Conservation (phyloP, 1,139 yeast species). For the Candida neerlandica region DNA sequence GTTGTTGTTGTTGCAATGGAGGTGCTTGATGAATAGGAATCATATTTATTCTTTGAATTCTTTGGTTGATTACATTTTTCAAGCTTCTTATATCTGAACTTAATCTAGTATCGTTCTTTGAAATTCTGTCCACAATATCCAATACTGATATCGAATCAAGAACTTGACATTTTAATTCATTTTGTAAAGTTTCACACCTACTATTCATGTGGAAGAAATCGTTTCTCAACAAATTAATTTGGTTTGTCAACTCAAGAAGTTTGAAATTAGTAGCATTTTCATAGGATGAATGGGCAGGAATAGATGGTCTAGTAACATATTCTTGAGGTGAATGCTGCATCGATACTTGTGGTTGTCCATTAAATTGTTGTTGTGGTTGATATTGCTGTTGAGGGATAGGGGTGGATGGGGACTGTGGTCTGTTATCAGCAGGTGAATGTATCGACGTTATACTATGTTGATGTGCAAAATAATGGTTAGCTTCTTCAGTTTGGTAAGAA, state of each 20-base stretch:
- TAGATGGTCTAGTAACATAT: conserved; percentile 8
- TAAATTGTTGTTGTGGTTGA: conserved; percentile 7
- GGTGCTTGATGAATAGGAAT: conserved; percentile 7
- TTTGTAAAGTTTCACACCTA: conserved; percentile 48
- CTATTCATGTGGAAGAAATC: conserved; percentile 39
- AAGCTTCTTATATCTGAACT: conserved; percentile 8
- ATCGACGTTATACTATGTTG: conserved; percentile 4
- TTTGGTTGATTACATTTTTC: conserved; percentile 7
- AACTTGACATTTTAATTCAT: conserved; percentile 50
- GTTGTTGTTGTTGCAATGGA: conserved; percentile 3
- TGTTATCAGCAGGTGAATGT: conserved; percentile 5
- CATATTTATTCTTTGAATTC: conserved; percentile 9
- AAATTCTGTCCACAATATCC: conserved; percentile 43
- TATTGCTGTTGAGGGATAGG: conserved; percentile 10
- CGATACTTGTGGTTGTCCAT: conserved; percentile 11
- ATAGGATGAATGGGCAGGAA: conserved; percentile 18
- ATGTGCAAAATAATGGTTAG: conserved; percentile 7
- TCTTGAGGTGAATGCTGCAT: conserved; percentile 15
- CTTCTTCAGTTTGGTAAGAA: conserved; percentile 7
- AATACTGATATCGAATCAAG: conserved; percentile 51
- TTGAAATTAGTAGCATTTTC: conserved; percentile 32
- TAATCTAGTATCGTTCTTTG: conserved; percentile 5
- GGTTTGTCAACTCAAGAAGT: conserved; percentile 44
- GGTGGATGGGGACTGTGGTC: conserved; percentile 7
- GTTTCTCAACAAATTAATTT: conserved; percentile 32